Percentiles rank a stretch among this genome's conserved stretches.
Conservation (phyloP, 1,284 basidiomycete genomes). For the Apiotrichum gamsii region DNA sequence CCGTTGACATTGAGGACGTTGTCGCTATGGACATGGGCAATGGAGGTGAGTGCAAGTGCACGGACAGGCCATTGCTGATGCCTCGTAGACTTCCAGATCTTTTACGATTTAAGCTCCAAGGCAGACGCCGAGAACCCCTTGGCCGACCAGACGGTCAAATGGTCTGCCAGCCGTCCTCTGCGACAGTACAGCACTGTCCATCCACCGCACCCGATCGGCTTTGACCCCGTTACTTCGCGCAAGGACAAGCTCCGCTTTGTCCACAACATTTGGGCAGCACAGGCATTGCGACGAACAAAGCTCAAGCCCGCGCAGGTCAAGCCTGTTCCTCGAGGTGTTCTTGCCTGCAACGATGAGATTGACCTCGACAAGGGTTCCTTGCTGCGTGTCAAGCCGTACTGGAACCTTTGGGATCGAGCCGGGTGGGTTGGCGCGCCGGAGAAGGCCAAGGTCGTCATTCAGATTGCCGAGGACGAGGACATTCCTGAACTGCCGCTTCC, state of each 20-base stretch:
- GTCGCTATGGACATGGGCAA: conserved; percentile 77
- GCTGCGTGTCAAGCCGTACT: conserved; percentile 8
- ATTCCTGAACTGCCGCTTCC: neutral
- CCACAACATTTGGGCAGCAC: conserved; percentile 75
- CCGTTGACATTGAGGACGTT: conserved; percentile 76
- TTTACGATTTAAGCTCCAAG: conserved; percentile 50
- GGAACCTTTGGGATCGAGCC: conserved; percentile 12
- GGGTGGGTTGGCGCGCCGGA: conserved; percentile 12
- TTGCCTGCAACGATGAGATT: conserved; percentile 57
- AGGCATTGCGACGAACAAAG: conserved; percentile 67
- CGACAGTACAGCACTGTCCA: conserved; percentile 65
- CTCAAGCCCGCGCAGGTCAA: conserved; percentile 38
- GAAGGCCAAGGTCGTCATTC: conserved; percentile 79
- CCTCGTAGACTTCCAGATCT: conserved; percentile 71
- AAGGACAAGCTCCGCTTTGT: conserved; percentile 73
- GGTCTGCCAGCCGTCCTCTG: conserved; percentile 68
- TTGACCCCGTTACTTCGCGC: conserved; percentile 60
- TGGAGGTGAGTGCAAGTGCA: conserved; percentile 67
- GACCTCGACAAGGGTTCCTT: conserved; percentile 26
- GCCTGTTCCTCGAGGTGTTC: conserved; percentile 52
- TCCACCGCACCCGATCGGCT: conserved; percentile 59
- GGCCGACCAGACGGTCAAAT: conserved; percentile 68
- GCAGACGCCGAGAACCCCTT: conserved; percentile 57
- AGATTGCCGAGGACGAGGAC: conserved; percentile 57
- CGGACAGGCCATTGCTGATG: too few relatives aligned